phyloP scores from a whole-genome alignment of 2,329 filamentous ascomycete species.

The Xylaria sp. region DNA sequence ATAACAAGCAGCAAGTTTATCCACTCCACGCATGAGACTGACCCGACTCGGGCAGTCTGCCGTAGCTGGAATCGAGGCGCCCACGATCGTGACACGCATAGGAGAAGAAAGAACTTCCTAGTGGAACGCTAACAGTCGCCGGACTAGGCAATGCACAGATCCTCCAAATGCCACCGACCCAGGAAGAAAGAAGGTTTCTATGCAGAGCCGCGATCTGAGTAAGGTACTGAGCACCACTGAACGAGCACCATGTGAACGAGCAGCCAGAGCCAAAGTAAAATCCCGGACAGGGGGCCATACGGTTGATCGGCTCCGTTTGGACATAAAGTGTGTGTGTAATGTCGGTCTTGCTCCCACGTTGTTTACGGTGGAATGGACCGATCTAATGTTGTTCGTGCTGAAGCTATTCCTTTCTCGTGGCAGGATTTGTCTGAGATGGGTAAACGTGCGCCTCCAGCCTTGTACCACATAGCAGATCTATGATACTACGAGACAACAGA shows the following conservation, averaged over 20 bases:
- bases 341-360: slow-evolving; percentile 7
- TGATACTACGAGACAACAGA: background rate
- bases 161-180: slow-evolving; percentile 43
- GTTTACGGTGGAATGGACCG: background rate
- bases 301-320: too few species aligned
- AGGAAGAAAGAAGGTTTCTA: slow-evolving; percentile 43
- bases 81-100: slow-evolving; percentile 19
- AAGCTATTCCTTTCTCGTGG: background rate
- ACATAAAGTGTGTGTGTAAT: background rate
- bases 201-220: slow-evolving; percentile 46
- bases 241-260: slow-evolving; percentile 28
- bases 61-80: slow-evolving; percentile 28
- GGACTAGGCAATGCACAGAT: slow-evolving; percentile 12
- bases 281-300: background rate
- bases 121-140: slow-evolving; percentile 31
- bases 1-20: slow-evolving; percentile 5
- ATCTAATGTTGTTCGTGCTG: background rate
- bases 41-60: slow-evolving; percentile 21
- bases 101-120: slow-evolving; percentile 19
- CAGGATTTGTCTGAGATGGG: background rate
- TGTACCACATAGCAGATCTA: slow-evolving; percentile 7
- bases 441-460: slow-evolving; percentile 13
- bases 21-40: slow-evolving; percentile 16
- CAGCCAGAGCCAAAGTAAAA: slow-evolving; percentile 20
- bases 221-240: slow-evolving; percentile 26